Evolutionary conservation across 441 rosid species (phyloP).

Genomic region (Pelargonium australe): DNA sequence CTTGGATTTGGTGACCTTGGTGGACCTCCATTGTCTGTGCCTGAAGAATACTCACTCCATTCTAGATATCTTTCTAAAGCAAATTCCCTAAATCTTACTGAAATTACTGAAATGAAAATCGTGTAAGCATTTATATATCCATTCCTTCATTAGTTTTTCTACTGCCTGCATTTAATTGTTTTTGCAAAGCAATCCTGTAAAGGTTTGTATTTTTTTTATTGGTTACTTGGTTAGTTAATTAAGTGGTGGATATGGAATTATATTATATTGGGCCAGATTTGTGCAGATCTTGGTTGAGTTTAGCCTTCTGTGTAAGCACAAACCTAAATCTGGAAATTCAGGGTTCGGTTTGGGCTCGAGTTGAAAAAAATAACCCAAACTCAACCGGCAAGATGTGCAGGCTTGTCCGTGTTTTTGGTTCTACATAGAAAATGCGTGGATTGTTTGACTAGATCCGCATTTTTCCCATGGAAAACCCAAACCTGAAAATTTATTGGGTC

Average conservation of each 20-base stretch:
- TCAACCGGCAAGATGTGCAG: too few relatives aligned
- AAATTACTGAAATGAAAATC: conserved; percentile 97
- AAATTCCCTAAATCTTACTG: conserved; percentile 85
- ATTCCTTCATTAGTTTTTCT: neutral
- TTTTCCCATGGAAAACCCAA: too few relatives aligned
- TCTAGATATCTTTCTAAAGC: conserved; percentile 95
- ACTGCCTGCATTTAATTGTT: neutral
- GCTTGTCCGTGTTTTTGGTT: too few relatives aligned
- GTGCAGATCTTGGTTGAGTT: too few relatives aligned
- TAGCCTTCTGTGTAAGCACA: too few relatives aligned
- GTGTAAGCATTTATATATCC: conserved; percentile 48
- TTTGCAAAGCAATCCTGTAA: neutral
- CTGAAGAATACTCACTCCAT: conserved; percentile 97
- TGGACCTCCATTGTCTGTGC: conserved; percentile 74
- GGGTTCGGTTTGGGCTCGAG: too few relatives aligned
- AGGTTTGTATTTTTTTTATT: neutral
- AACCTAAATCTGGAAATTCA: too few relatives aligned
- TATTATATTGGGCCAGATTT: too few relatives aligned
- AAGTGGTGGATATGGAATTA: neutral
- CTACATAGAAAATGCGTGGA: too few relatives aligned
- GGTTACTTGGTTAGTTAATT: neutral
- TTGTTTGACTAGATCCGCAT: too few relatives aligned
- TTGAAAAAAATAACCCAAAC: too few relatives aligned
- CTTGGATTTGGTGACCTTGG: conserved; percentile 97
- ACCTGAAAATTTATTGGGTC: too few relatives aligned